Base-by-base conservation (phyloP, 1,284 basidiomycete species). In the Porodaedalea pini region DNA sequence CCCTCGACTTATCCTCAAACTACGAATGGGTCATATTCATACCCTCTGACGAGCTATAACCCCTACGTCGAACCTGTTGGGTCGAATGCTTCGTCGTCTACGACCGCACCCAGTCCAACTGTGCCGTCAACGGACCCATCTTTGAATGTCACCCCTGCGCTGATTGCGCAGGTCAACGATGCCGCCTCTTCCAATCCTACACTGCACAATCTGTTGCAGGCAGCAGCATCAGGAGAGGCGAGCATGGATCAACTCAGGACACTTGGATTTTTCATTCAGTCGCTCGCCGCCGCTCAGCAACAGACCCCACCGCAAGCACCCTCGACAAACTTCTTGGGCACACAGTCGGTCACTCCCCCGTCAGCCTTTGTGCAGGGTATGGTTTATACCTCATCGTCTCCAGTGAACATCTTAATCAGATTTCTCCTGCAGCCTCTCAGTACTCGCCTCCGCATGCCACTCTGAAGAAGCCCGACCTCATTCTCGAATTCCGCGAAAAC, bases 401-500 rank as follows among this genome's bases (percentile, higher is more conserved):
- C 21, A 27, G 25, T 41, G 37, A 41, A 15, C 37, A 31, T 23
- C 19, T 41, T 37, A 50, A 51, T 51, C 21, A 15, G 8, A 53
- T 53, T n/a, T 53, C 27, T 43, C 27, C 17, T 23, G 41, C 29
- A 47, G 31, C 31, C 23, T 17, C 40, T 31, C 23, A 44, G 10
- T 44, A 54, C 27, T 50, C 39, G 11, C 49, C 54, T 23, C 41
- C 59, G 21, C 56, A 39, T 29, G 17, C 52, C n/a, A 34, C 39
- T 13, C 17, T 73, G 36, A 81, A 76, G 63, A 77, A 79, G 13
- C 86, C 82, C 61, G 88, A 90, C 67, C 65, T 90, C 3, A 78
- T 90, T 23, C 66, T 90, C 54, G 85, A 88, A 64, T 90, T 88
- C 61, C 71, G 76, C 39, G 88, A 90, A 64, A 71, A 73, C 10